Conservation (phyloP, 768 basidiomycete species). For the Hygrophoropsis aurantiaca region DNA sequence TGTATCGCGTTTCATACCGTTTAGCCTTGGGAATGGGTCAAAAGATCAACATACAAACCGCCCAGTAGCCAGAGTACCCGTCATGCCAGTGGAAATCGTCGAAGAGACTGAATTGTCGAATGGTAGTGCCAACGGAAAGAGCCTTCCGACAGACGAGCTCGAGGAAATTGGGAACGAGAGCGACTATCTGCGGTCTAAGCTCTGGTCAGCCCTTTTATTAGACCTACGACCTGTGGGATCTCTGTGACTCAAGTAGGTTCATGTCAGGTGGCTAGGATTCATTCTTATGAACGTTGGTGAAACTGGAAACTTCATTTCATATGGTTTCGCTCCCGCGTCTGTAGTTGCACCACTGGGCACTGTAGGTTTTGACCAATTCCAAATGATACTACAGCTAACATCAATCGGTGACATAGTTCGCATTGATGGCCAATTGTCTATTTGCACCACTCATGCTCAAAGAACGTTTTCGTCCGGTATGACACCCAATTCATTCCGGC, state of each 20-base stretch:
- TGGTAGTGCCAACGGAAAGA: constrained; percentile 17
- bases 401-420: constrained; percentile 52
- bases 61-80: constrained; percentile 3
- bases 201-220: constrained; percentile 58
- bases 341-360: constrained; percentile 95
- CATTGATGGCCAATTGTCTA: constrained; percentile 92
- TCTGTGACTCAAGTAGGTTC: constrained; percentile 4
- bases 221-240: background rate
- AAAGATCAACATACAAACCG: constrained; percentile 3
- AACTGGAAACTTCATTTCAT: constrained; percentile 86
- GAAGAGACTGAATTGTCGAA: constrained; percentile 31
- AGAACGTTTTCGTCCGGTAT: constrained; percentile 79
- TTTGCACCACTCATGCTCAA: constrained; percentile 85
- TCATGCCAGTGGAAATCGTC: constrained; percentile 42
- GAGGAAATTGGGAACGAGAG: constrained; percentile 51
- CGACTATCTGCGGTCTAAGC: constrained; percentile 78
- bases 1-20: constrained; percentile 35
- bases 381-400: background rate
- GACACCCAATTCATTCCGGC: no score
- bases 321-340: constrained; percentile 89
- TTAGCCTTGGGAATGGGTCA: constrained; percentile 13
- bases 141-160: constrained; percentile 14
- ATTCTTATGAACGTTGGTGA: constrained; percentile 90
- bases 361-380: constrained; percentile 45
- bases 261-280: constrained; percentile 84